Conservation (phyloP, 1,284 basidiomycete genomes). For the Moesziomyces antarcticus region DNA sequence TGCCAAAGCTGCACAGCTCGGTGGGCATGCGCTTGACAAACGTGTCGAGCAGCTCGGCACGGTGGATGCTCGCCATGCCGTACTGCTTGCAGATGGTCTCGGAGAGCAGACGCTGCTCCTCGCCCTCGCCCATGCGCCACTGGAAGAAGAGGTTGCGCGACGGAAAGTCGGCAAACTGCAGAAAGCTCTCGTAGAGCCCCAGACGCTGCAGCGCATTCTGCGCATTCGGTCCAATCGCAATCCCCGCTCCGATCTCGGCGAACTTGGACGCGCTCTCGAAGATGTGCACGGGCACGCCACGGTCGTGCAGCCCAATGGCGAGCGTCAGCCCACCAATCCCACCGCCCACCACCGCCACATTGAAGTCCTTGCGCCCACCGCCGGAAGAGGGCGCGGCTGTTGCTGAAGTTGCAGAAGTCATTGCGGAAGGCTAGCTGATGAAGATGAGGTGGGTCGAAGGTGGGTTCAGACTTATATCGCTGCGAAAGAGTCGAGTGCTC, state of each 20-base stretch:
- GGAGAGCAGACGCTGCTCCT: constrained; percentile 27
- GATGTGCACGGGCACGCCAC: constrained; percentile 30
- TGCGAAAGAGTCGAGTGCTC: background rate
- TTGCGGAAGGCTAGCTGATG: background rate
- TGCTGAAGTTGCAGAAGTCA: constrained; percentile 2
- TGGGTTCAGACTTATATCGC: background rate
- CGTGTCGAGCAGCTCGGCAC: constrained; percentile 46
- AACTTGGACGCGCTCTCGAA: constrained; percentile 46
- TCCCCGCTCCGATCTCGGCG: constrained; percentile 48
- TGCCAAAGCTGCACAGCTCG: constrained; percentile 43
- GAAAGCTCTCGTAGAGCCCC: constrained; percentile 36
- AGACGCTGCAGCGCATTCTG: constrained; percentile 34
- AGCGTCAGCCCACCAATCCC: constrained; percentile 52
- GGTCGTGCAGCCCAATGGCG: constrained; percentile 35
- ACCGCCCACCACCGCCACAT: constrained; percentile 45
- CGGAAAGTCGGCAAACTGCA: constrained; percentile 36
- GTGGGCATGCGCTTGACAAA: constrained; percentile 29
- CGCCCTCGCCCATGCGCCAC: constrained; percentile 39
- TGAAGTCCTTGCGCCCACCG: constrained; percentile 31
- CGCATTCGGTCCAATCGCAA: constrained; percentile 30
- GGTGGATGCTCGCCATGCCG: constrained; percentile 48
- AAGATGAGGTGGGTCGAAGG: background rate
- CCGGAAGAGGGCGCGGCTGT: background rate
- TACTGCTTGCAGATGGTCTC: constrained; percentile 43
- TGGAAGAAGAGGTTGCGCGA: constrained; percentile 51